Base-by-base conservation (phyloP, 1,139 yeast species). In the Cylindricascospora bacillispora region DNA sequence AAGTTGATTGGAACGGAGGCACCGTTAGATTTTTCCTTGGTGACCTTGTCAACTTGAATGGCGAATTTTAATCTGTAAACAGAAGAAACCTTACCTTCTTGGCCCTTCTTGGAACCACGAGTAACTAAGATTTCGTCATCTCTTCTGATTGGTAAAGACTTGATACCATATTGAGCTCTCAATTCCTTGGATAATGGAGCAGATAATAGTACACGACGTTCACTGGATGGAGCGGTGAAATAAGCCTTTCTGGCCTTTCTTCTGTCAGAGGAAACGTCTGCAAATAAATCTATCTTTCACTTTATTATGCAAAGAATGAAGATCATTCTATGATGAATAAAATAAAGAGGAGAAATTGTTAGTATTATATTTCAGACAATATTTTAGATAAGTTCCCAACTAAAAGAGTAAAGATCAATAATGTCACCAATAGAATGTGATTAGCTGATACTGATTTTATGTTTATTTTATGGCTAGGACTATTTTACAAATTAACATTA, bases 161-260 rank as follows among this genome's bases (percentile, higher is more conserved):
- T 83, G 70, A 89, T 73, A 67, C 85, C 85, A 83, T 85, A 89
- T 73, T 92, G 80, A 65, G 79, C 92, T 68, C 93, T 82, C 70
- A 92, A 82, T 73, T 92, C 98, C 78, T 92, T 89, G 57, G 98
- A 89, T 60, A 92, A 79, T 60, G 98, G 95, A 65, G 98, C 98
- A 59, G 95, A 80, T 78, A 92, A 72, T 67, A 92, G 71, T 54
- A 68, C 71, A 72, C 98, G 85, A 73, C 97, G 85, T 62, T 71
- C 85, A 52, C 89, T 80, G 52, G 98, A 89, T 59, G 98, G 93
- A 53, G 99, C 93, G 58, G 72, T 71, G 86, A 92, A 92, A 82
- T 92, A 80, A 67, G 98, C 98, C 86, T 89, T 89, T 82, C 99
- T 86, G 68, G 97, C 74, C 81, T 89, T 89, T 67, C 94, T 80